Percentiles rank a stretch among this genome's conserved stretches.
Conservation (phyloP, 2,329 filamentous ascomycete species). For the Exserohilum rostratum region DNA sequence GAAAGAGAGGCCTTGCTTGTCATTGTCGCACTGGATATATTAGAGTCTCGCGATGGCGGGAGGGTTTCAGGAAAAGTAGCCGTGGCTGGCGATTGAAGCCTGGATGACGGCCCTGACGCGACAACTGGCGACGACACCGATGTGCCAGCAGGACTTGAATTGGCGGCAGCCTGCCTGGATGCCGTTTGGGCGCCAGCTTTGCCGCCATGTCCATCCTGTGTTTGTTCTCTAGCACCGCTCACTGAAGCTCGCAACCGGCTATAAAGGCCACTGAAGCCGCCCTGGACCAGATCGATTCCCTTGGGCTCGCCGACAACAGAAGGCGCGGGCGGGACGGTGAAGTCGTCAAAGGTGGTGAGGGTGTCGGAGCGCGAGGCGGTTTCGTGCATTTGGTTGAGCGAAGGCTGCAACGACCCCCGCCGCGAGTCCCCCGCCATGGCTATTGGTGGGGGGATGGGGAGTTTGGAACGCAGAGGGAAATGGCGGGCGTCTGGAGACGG, state of each 20-base stretch:
- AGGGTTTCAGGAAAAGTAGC: constrained; percentile 44
- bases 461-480: constrained; percentile 2
- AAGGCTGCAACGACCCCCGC: constrained; percentile 26
- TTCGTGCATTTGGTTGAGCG: constrained; percentile 83
- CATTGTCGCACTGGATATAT: constrained; percentile 34
- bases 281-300: constrained; percentile 76
- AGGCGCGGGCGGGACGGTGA: constrained; percentile 71
- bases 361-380: constrained; percentile 84
- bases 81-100: constrained; percentile 48
- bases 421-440: constrained; percentile 38
- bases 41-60: constrained; percentile 45
- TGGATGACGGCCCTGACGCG: constrained; percentile 44
- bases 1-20: constrained; percentile 39
- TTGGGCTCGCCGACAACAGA: constrained; percentile 69
- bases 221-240: constrained; percentile 67
- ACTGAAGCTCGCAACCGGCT: constrained; percentile 83
- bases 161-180: constrained; percentile 18
- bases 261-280: constrained; percentile 88
- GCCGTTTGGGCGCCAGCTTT: constrained; percentile 22
- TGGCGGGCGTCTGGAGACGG: constrained; percentile 7
- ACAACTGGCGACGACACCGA: constrained; percentile 45
- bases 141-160: constrained; percentile 35
- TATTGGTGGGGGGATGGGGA: constrained; percentile 2
- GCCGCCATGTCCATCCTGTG: constrained; percentile 33
- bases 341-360: constrained; percentile 93